These are phyloP conservation scores for Streptanthus diversifolius DNA, from an alignment of 345 rosid species.

Conservation along the genomic window DNA sequence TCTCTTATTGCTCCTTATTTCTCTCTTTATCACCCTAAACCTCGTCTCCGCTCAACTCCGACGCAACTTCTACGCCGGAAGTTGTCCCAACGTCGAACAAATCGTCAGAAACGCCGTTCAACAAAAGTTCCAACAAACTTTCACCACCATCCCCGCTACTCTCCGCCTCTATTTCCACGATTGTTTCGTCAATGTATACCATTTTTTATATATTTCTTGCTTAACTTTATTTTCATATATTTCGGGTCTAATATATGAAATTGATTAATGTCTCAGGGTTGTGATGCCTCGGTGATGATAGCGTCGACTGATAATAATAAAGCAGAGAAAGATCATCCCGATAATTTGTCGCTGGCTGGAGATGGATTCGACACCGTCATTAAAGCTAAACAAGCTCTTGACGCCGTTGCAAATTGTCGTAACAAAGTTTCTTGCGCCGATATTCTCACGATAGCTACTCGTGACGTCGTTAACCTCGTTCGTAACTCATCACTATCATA, in stretches of 20 bases:
- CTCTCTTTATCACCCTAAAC: conserved; percentile 14
- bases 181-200: conserved; percentile 62
- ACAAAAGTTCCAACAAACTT: conserved; percentile 54
- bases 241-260: background rate
- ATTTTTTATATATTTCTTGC: background rate
- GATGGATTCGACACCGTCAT: conserved; percentile 42
- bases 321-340: conserved; percentile 39
- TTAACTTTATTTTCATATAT: background rate
- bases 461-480: conserved; percentile 39
- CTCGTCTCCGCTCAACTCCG: conserved; percentile 53
- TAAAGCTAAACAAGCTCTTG: conserved; percentile 37
- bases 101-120: conserved; percentile 56
- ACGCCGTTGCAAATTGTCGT: conserved; percentile 25
- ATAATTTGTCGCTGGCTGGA: conserved; percentile 36
- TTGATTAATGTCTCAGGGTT: conserved; percentile 24
- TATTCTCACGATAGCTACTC: conserved; percentile 38
- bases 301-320: conserved; percentile 28
- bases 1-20: conserved; percentile 14
- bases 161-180: conserved; percentile 85
- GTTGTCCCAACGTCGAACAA: conserved; percentile 69
- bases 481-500: conserved; percentile 4
- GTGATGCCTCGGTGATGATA: conserved; percentile 45
- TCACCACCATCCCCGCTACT: conserved; percentile 68
- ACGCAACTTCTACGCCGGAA: conserved; percentile 54
- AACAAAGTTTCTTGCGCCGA: conserved; percentile 43